Evolutionary conservation across 2,329 filamentous ascomycete genomes (phyloP), one percentile per base, ranked within the genome.

Genomic region (Mycosphaerella sp.): DNA sequence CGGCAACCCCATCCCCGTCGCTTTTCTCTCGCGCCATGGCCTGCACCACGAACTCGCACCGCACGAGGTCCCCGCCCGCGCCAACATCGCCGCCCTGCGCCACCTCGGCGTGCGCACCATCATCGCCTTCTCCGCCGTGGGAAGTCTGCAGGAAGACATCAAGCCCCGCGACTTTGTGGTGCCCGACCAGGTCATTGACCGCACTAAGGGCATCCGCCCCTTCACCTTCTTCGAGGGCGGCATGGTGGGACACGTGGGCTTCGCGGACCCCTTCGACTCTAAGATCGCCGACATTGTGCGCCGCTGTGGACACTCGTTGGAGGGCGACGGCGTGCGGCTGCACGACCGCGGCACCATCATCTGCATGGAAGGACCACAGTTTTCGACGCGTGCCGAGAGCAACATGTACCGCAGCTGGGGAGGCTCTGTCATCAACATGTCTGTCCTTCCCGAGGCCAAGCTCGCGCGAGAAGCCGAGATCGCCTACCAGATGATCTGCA

Each of bases 341-440:
- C 93, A 98, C 72, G 85, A 88, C 64, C 84, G 82, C 62, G 93
- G 92, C 43, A 89, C 86, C 1, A 74, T 97, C 57, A 79, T 98
- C 64, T 95, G 91, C 76, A 98, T 98, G 87, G 93, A 98, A 80
- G 93, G 93, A n/a, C 93, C 93, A 17, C 90, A 95, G 66, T 98
- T 98, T 80, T 93, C 87, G 58, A 97, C 93, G 14, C 89, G 93
- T 59, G 92, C 93, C 55, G 93, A 98, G 76, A 93, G 87, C 54
- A 84, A 95, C 73, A 83, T 98, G 76, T 98, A 98, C 79, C 89
- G 93, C 64, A 79, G 83, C 57, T 96, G 90, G 88, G 92, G 92
- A 65, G 92, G 91, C 63, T 87, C 82, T 61, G 88, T 97, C 50
- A 97, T 98, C 79, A 97, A 97, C 81, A 98, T 98, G 93, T 95